Evolutionary conservation across 2,329 filamentous ascomycete species (phyloP).

Genomic region (Rhinocladiella similis): DNA sequence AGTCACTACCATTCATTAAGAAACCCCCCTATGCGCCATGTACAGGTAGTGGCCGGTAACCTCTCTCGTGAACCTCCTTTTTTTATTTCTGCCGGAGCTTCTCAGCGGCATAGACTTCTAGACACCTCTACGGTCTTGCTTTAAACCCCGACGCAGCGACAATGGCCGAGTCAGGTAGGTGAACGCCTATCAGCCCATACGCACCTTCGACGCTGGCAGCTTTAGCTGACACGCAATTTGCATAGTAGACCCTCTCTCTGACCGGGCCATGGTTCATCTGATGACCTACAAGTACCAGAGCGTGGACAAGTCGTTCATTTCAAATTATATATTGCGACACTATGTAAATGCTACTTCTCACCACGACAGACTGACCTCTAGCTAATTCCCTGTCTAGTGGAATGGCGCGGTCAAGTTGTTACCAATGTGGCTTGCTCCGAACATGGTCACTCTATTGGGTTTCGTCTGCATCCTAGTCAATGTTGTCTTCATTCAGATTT

Average conservation of each 20-base stretch:
- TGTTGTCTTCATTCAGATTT: conserved; percentile 71
- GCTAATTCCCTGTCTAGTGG: conserved; percentile 63
- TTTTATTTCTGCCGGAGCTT: no score
- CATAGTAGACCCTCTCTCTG: conserved; percentile 64
- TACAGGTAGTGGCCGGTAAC: no score
- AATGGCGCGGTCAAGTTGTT: conserved; percentile 91
- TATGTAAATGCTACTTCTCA: conserved; percentile 63
- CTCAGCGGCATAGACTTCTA: no score
- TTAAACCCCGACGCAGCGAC: neutral
- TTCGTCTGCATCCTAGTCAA: conserved; percentile 94
- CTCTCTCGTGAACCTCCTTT: no score
- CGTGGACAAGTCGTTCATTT: conserved; percentile 93
- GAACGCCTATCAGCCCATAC: neutral
- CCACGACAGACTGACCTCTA: neutral
- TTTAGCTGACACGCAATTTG: neutral
- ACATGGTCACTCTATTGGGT: conserved; percentile 93
- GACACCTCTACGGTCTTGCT: neutral
- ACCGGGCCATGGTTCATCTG: conserved; percentile 86
- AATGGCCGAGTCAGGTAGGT: conserved; percentile 14
- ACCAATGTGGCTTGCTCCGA: conserved; percentile 94
- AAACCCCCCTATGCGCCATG: no score
- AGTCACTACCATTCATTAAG: no score
- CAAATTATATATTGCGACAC: conserved; percentile 88
- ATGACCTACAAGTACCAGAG: conserved; percentile 97
- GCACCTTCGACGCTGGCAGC: neutral